Conservation (phyloP, 2,329 filamentous ascomycete species). For the Fusarium sp. region DNA sequence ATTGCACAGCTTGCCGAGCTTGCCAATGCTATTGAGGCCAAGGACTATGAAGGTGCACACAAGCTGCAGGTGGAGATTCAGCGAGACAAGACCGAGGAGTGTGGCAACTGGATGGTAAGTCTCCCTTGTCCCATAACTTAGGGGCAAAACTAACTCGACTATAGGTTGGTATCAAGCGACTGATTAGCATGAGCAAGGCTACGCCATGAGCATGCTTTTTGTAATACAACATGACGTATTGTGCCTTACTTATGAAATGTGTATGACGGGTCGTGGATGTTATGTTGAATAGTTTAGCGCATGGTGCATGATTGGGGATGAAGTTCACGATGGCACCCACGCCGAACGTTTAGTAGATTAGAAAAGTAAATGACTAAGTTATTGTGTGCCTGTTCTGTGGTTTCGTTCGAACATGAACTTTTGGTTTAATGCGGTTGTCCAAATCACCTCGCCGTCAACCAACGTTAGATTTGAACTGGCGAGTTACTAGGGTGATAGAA, state of each 20-base stretch:
- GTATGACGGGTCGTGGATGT: slow-evolving; percentile 20
- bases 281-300: slow-evolving; percentile 40
- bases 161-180: slow-evolving; percentile 79
- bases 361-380: slow-evolving; percentile 42
- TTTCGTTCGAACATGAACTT: background rate
- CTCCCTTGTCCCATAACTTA: background rate
- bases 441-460: background rate
- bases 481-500: too few species aligned
- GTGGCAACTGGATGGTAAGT: slow-evolving; percentile 87
- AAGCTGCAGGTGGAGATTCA: slow-evolving; percentile 80
- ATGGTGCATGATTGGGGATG: slow-evolving; percentile 36
- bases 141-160: slow-evolving; percentile 52
- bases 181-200: slow-evolving; percentile 83
- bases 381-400: slow-evolving; percentile 3
- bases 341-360: slow-evolving; percentile 42
- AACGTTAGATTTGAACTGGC: too few species aligned
- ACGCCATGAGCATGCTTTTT: slow-evolving; percentile 62
- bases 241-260: slow-evolving; percentile 24
- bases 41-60: slow-evolving; percentile 75
- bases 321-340: slow-evolving; percentile 41
- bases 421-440: background rate
- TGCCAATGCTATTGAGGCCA: slow-evolving; percentile 72
- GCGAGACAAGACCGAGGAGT: slow-evolving; percentile 81
- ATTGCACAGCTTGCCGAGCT: slow-evolving; percentile 74
- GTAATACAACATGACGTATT: slow-evolving; percentile 30